Conservation (phyloP, 2,329 filamentous ascomycete species). For the Calonectria fujianensis region DNA sequence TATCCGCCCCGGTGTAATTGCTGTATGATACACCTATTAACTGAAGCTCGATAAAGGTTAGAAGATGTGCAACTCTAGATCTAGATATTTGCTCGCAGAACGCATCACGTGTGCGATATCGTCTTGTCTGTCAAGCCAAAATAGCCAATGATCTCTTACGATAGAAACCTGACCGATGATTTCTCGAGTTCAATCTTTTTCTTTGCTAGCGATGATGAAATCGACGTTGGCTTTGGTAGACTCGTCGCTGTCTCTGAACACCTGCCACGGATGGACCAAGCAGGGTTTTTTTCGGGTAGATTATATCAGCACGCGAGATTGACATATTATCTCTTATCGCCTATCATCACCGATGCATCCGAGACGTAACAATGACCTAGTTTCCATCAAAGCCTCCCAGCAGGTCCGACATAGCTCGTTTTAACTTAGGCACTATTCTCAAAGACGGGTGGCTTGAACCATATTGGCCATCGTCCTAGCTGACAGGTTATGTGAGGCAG, state of each 20-base stretch:
- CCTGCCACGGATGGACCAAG: background rate
- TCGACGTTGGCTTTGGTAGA: background rate
- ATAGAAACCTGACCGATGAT: no score
- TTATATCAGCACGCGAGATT: background rate
- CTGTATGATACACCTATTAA: background rate
- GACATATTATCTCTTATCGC: background rate
- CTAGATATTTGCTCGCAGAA: background rate
- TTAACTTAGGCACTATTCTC: background rate
- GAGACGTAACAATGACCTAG: background rate
- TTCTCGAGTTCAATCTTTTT: no score
- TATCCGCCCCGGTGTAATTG: background rate
- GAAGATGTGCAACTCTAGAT: background rate
- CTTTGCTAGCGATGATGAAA: no score
- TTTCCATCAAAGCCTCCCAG: background rate
- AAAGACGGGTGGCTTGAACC: background rate
- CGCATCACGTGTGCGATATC: background rate
- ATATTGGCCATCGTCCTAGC: background rate
- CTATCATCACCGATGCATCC: background rate
- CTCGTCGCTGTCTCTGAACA: background rate
- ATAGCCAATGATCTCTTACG: background rate
- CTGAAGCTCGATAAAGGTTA: background rate
- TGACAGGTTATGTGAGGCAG: background rate
- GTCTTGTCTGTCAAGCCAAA: background rate
- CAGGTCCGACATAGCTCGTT: background rate
- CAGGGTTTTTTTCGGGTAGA: background rate